phyloP scores from a whole-genome alignment of 129 eudicot genomes.

The Lactuca saligna region DNA sequence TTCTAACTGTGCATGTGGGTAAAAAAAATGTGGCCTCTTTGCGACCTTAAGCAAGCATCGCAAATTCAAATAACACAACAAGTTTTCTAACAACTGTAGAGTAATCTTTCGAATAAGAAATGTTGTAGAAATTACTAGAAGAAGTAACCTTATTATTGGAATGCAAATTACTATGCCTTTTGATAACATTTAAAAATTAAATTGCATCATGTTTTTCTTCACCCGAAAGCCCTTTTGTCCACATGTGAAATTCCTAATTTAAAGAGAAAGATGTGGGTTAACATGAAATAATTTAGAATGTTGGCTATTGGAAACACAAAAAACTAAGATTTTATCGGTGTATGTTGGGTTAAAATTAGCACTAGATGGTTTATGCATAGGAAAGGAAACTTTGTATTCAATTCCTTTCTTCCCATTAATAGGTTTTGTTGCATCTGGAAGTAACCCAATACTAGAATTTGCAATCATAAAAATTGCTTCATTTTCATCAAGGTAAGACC shows the following conservation, averaged over 20 bases:
- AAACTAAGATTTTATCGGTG: constrained; percentile 60
- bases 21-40: too few species aligned
- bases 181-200: constrained; percentile 84
- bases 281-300: constrained; percentile 15
- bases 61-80: constrained; percentile 41
- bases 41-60: too few species aligned
- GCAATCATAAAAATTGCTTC: constrained; percentile 85
- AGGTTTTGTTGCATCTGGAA: constrained; percentile 64
- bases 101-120: constrained; percentile 76
- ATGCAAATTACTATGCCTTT: constrained; percentile 52
- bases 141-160: constrained; percentile 9
- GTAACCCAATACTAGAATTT: constrained; percentile 66
- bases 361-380: constrained; percentile 70
- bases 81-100: constrained; percentile 50
- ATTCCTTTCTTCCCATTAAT: constrained; percentile 79
- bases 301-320: neutral
- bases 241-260: constrained; percentile 74
- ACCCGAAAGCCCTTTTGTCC: constrained; percentile 63
- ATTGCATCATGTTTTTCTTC: constrained; percentile 59
- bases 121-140: constrained; percentile 56
- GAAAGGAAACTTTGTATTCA: constrained; percentile 77
- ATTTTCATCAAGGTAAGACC: constrained; percentile 93
- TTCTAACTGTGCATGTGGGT: too few species aligned
- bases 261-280: constrained; percentile 19
- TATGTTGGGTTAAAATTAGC: constrained; percentile 93